Conservation (phyloP, 2,329 filamentous ascomycete species). For the Sporothrix sp. region DNA sequence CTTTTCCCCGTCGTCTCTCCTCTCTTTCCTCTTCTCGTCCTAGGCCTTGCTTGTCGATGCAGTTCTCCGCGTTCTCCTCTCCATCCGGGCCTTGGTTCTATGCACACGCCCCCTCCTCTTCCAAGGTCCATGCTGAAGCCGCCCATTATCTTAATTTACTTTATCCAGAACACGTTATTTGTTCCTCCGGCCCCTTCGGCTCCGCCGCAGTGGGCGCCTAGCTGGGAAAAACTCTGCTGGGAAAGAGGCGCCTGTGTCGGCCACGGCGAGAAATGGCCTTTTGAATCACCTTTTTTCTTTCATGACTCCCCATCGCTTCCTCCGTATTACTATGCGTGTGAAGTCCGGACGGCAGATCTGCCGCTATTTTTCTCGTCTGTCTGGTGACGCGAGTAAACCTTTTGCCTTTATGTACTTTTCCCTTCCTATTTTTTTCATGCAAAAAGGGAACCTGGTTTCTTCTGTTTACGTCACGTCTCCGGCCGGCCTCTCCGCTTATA, state of each 20-base stretch:
- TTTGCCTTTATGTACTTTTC: too few relatives aligned
- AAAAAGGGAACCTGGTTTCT: too few relatives aligned
- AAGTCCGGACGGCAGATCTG: not conserved
- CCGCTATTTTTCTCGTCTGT: not conserved
- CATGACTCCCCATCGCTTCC: not conserved
- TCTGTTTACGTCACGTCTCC: too few relatives aligned
- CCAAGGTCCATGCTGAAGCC: not conserved
- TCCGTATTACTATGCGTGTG: not conserved
- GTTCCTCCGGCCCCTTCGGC: not conserved
- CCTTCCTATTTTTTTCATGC: too few relatives aligned
- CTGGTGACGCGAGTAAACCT: too few relatives aligned
- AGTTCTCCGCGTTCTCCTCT: constrained; percentile 1
- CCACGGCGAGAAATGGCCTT: not conserved
- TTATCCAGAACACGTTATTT: not conserved
- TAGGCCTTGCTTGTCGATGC: not conserved
- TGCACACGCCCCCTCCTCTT: constrained; percentile 8
- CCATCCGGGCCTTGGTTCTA: not conserved
- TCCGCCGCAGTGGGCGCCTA: not conserved
- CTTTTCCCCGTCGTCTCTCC: not conserved
- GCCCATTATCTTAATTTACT: not conserved
- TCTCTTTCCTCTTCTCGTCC: not conserved
- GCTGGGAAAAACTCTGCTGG: too few relatives aligned
- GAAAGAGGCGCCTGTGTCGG: too few relatives aligned
- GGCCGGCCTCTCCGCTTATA: too few relatives aligned
- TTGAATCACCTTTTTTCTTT: not conserved